Base-by-base conservation (phyloP, 345 rosid species). In the Gossypium australe region DNA sequence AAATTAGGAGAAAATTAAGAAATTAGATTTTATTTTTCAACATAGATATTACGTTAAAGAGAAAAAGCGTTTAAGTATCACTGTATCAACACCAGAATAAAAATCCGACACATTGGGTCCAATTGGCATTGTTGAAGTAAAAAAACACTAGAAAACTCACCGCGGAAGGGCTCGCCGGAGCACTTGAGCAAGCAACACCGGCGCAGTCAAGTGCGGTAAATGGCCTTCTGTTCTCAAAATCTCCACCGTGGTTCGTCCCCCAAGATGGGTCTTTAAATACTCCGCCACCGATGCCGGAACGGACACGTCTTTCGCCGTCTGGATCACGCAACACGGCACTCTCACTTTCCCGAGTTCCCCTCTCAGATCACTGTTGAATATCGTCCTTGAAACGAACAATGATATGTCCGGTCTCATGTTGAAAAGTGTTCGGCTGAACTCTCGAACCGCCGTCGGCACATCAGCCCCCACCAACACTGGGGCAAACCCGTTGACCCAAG, bases 371-470 rank as follows among this genome's bases (percentile, higher is more conserved):
- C 92, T 83, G 47, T 77, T 85, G 52, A 93, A 90, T 4, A 91
- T 94, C n/a, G 90, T 87, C 51, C 86, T 78, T 0, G 81, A 85
- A 0, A 91, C 95, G 70, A 86, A 88, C 5, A 93, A 74, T 1
- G 98, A 74, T 17, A 93, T 93, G 82, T 93, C 97, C 0, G 98
- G 98, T 44, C 98, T 86, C 98, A 93, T 93, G 59, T 93, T 93
- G 82, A 93, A 93, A 29, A 93, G 76, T 18, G 98, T 93, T 78
- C 94, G 83, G 80, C 95, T 91, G 62, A 91, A 93, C 70, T 93
- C 98, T 47, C 91, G 84, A 22, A 93, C 95, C 48, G 97, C 98
- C 2, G 78, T 79, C 0, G 97, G 97, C 49, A 93, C 97, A 73
- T 93, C 98, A 0, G 97, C 90, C 5, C 98, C 98, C 2, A 91